Evolutionary conservation across 176 grass and related monocot species (phyloP), one percentile per base, ranked within the genome.

Genomic region (Ensete ventricosum): DNA sequence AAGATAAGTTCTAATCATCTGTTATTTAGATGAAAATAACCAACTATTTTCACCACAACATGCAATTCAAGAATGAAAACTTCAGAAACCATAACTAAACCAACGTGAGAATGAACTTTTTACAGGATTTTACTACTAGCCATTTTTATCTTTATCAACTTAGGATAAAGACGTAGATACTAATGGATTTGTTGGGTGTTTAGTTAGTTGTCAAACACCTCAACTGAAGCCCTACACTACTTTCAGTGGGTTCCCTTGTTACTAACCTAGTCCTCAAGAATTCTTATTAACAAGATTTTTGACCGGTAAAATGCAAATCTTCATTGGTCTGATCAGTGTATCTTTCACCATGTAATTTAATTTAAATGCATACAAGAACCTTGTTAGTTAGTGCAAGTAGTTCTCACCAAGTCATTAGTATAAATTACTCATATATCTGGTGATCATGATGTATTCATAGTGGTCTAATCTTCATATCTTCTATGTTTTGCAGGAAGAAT

Each of bases 401-500:
- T n/a, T 59, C 29, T 34, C 3, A 34, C 29, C 29, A 34, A 0
- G 29, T 59, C 5, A 59, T 59, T 59, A 59, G 7, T 1, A 59
- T 59, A 16, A 7, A 59, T 59, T n/a, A 20, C 57, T 59, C 4
- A 9, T 59, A 34, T 3, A 34, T 34, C 29, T 34, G 3, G 19
- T 59, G n/a, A 7, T 59, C 3, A 6, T 8, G 14, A 5, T 34
- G 14, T 11, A 43, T 58, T 58, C 17, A 3, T n/a, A 59, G 16
- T 59, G 57, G 17, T n/a, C 7, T 20, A 3, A 59, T 19, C 2
- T 59, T 59, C 1, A 1, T 59, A n/a, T 34, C 22, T 2, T 25
- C 9, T 72, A 14, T 19, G 12, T 57, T 74, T 27, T 76, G 68
- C 90, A 99, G 95, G 95, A 99, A 80, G 90, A 99, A 66, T 99